Base-by-base conservation (phyloP, 371 early-diverging fungal species). In the Capniomyces stellatus region DNA sequence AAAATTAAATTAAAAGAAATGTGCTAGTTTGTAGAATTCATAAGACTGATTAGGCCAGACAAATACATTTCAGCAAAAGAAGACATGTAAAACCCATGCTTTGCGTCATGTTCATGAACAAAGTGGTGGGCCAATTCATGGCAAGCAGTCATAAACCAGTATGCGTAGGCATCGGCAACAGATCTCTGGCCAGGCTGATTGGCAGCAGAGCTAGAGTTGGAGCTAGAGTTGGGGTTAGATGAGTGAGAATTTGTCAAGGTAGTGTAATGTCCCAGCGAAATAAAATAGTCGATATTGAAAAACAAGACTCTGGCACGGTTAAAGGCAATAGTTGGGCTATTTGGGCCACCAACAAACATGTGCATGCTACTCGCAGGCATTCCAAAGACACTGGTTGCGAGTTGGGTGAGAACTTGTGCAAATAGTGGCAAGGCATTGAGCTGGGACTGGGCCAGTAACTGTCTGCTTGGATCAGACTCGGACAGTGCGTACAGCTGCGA, bases 51-150 rank as follows among this genome's bases (percentile, higher is more conserved):
- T 47, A 72, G 46, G 18, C 54, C 48, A 1, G 53, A 42, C 60
- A 85, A 64, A 55, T 84, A 87, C 41, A 70, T 67, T 52, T 83
- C 81, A 28, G 87, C 85, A 71, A 83, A 86, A 0, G 77, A 75
- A 13, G 76, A 75, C 67, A 83, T 75, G 65, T 81, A 86, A 55
- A 76, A 83, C 63, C 71, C 75, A 55, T 73, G 73, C 10, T 29
- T 29, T 18, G 48, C 54, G 46, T 74, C 55, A 55, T 74, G 74
- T 25, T 55, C 58, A n/a, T 44, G 23, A 12, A 53, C 54, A 31
- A 88, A 87, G 57, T 88, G 83, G 59, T 92, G 92, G 2, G 84
- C 89, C 54, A 92, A 61, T 64, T 89, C 92, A 61, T 92, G 92
- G 57, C 86, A 83, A n/a, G 77, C 62, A 1, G 78, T 82, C 78